Conservation (phyloP, 768 basidiomycete species). For the Pleurotus platypus region DNA sequence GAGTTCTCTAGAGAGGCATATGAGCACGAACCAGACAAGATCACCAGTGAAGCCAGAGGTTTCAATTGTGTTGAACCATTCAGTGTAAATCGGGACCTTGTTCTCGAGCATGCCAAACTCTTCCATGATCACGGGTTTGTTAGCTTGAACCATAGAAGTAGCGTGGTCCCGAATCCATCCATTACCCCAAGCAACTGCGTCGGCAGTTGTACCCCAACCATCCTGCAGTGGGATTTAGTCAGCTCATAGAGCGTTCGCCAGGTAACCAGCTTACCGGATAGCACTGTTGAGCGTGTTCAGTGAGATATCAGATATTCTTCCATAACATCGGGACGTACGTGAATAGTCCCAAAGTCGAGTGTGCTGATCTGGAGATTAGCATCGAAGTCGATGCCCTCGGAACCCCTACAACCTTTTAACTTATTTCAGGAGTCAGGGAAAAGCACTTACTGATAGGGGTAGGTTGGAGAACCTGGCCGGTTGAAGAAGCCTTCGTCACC, state of each 20-base stretch:
- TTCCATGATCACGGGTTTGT: slow-evolving; percentile 64
- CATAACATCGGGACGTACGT: slow-evolving; percentile 33
- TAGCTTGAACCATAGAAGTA: slow-evolving; percentile 38
- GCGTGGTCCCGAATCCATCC: slow-evolving; percentile 66
- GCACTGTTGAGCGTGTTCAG: slow-evolving; percentile 16
- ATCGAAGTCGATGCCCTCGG: slow-evolving; percentile 60
- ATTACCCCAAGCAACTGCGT: slow-evolving; percentile 46
- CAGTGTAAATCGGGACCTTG: slow-evolving; percentile 44
- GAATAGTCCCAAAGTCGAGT: slow-evolving; percentile 66
- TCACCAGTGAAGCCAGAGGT: slow-evolving; percentile 57
- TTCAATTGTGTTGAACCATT: slow-evolving; percentile 50
- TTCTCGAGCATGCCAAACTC: slow-evolving; percentile 58
- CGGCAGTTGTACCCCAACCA: slow-evolving; percentile 43
- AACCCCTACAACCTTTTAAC: slow-evolving; percentile 30
- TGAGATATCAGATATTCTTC: neutral
- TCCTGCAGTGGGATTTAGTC: slow-evolving; percentile 24
- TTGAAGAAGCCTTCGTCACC: slow-evolving; percentile 70
- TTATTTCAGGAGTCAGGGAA: too few relatives aligned
- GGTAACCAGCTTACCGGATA: slow-evolving; percentile 23
- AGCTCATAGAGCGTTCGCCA: neutral
- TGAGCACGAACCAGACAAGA: slow-evolving; percentile 45
- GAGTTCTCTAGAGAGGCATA: too few relatives aligned
- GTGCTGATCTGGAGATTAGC: slow-evolving; percentile 52
- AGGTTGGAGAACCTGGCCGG: slow-evolving; percentile 40
- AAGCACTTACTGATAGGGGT: slow-evolving; percentile 47